A percentile compares a stretch with the other conserved stretches of the same genome.
Conservation (phyloP, 805 yeast species). For the Saccharomycopsis fermentans region DNA sequence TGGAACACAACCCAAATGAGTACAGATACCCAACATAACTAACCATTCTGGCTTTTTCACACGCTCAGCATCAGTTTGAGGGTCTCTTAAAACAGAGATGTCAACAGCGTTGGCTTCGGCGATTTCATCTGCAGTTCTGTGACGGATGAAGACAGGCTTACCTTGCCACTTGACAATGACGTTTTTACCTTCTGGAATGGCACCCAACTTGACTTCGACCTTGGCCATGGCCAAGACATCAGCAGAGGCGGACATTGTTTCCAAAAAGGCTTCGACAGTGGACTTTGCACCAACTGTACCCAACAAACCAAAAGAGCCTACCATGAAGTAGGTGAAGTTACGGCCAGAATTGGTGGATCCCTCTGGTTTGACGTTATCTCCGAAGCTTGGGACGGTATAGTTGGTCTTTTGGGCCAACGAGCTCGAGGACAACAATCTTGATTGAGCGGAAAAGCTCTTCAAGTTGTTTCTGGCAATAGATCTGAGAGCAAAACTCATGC, state of each 20-base stretch:
- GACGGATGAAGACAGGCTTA: slow-evolving; percentile 98
- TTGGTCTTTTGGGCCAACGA: slow-evolving; percentile 51
- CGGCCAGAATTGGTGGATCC: slow-evolving; percentile 64
- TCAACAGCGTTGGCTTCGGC: slow-evolving; percentile 88
- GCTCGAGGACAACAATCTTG: slow-evolving; percentile 44
- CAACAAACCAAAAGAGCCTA: slow-evolving; percentile 86
- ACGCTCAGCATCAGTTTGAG: slow-evolving; percentile 87
- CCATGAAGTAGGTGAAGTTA: slow-evolving; percentile 92
- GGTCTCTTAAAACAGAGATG: slow-evolving; percentile 76
- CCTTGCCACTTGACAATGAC: slow-evolving; percentile 99
- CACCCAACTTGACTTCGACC: slow-evolving; percentile 90
- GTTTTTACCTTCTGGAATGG: slow-evolving; percentile 95
- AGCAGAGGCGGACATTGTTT: slow-evolving; percentile 95
- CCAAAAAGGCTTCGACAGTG: slow-evolving; percentile 85
- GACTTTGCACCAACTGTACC: slow-evolving; percentile 93
- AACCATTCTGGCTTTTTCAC: slow-evolving; percentile 97
- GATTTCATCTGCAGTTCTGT: slow-evolving; percentile 89
- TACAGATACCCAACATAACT: slow-evolving; percentile 98
- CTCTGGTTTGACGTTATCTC: slow-evolving; percentile 64
- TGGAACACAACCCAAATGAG: slow-evolving; percentile 99
- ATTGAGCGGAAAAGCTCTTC: slow-evolving; percentile 27
- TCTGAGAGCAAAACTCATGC: slow-evolving; percentile 37
- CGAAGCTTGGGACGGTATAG: slow-evolving; percentile 87
- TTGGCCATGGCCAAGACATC: slow-evolving; percentile 99
- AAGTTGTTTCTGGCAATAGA: slow-evolving; percentile 32